These are phyloP conservation scores for Cyberlindnera americana DNA, from an alignment of 805 yeast species.

Conservation along the genomic window DNA sequence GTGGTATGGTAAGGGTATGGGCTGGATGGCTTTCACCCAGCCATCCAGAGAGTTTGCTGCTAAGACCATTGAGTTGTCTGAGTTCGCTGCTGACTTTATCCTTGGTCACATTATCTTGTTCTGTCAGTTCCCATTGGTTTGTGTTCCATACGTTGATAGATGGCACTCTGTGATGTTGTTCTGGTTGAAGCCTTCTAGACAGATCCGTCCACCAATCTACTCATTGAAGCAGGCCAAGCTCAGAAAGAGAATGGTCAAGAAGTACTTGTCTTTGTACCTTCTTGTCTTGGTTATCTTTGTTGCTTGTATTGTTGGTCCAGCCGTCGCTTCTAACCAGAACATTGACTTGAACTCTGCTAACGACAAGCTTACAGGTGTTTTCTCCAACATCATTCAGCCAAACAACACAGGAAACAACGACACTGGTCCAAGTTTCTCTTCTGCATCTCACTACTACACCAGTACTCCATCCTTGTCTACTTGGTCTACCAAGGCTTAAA, in stretches of 20 bases:
- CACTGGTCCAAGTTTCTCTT: conserved; percentile 53
- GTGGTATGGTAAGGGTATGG: conserved; percentile 95
- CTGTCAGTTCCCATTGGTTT: conserved; percentile 82
- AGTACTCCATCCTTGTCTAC: conserved; percentile 49
- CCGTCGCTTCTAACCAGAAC: conserved; percentile 64
- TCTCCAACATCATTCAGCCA: conserved; percentile 84
- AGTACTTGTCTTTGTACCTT: conserved; percentile 82
- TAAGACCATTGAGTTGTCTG: conserved; percentile 88
- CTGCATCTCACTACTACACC: conserved; percentile 38
- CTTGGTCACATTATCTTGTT: conserved; percentile 88
- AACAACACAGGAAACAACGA: conserved; percentile 78
- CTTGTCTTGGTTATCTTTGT: conserved; percentile 64
- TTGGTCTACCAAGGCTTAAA: conserved; percentile 52
- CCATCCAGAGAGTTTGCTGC: conserved; percentile 95
- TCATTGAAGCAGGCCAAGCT: conserved; percentile 93
- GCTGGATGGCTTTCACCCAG: conserved; percentile 91
- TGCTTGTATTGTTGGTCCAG: conserved; percentile 85
- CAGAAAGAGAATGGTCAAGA: conserved; percentile 96
- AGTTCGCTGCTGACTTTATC: conserved; percentile 94
- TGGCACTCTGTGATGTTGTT: conserved; percentile 98
- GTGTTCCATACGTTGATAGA: conserved; percentile 85
- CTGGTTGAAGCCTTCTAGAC: conserved; percentile 97
- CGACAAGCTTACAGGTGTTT: conserved; percentile 34
- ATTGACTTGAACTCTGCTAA: conserved; percentile 20
- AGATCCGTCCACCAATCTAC: conserved; percentile 96